Evolutionary conservation across 495 filamentous ascomycete genomes (phyloP).

Genomic region (Cryomyces antarcticus): DNA sequence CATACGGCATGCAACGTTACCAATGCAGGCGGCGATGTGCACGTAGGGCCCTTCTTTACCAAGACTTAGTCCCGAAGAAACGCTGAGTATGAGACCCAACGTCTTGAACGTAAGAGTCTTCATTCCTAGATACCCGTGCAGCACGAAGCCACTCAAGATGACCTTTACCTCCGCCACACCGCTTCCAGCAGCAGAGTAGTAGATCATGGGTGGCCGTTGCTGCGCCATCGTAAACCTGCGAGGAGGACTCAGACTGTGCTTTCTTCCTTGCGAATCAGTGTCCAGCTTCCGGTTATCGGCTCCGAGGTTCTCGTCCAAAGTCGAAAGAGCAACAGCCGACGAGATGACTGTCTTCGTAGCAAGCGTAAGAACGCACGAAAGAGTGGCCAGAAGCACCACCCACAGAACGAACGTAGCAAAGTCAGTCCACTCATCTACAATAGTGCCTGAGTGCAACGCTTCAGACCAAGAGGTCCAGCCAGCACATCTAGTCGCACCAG

Average conservation of each 20-base stretch:
- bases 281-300: slow-evolving; percentile 20
- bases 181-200: slow-evolving; percentile 89
- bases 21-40: slow-evolving; percentile 88
- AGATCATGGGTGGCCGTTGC: slow-evolving; percentile 51
- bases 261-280: slow-evolving; percentile 16
- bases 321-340: slow-evolving; percentile 65
- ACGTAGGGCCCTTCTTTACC: slow-evolving; percentile 97
- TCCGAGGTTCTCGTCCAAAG: slow-evolving; percentile 64
- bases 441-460: slow-evolving; percentile 30
- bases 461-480: slow-evolving; percentile 63
- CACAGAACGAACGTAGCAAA: slow-evolving; percentile 50
- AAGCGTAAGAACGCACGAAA: slow-evolving; percentile 62
- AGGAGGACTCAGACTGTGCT: slow-evolving; percentile 16
- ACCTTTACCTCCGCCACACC: slow-evolving; percentile 96
- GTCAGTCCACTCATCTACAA: slow-evolving; percentile 45
- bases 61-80: slow-evolving; percentile 78
- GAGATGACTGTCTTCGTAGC: slow-evolving; percentile 82
- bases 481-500: slow-evolving; percentile 34
- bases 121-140: slow-evolving; percentile 85
- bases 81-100: slow-evolving; percentile 61
- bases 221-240: slow-evolving; percentile 13
- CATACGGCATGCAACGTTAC: slow-evolving; percentile 82
- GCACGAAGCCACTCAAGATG: slow-evolving; percentile 88
- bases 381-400: slow-evolving; percentile 49
- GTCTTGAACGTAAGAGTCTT: slow-evolving; percentile 82